Conservation (phyloP, 495 filamentous ascomycete genomes). For the Neurospora discreta region DNA sequence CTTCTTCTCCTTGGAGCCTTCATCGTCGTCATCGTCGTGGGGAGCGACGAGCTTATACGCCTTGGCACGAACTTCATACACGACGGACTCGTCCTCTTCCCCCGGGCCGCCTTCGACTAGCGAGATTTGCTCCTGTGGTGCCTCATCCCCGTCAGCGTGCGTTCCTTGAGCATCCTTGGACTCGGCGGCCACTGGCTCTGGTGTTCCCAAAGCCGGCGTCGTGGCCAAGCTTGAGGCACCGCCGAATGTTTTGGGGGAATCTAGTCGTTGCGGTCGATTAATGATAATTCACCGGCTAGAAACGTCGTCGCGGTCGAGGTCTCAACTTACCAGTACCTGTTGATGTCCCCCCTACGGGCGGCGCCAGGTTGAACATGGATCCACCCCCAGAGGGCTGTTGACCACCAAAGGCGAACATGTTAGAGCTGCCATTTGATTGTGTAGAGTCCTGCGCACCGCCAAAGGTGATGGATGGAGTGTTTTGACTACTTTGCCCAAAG, state of each 20-base stretch:
- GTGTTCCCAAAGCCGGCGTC: conserved; percentile 51
- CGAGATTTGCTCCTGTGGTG: conserved; percentile 47
- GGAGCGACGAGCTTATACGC: conserved; percentile 40
- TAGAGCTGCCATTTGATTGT: not conserved
- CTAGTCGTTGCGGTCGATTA: conserved; percentile 17
- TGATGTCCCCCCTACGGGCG: conserved; percentile 24
- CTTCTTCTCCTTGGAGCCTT: conserved; percentile 16
- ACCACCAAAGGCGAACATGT: conserved; percentile 18
- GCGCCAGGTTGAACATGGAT: conserved; percentile 23
- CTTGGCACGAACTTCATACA: conserved; percentile 53
- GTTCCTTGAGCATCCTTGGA: conserved; percentile 39
- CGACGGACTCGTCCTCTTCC: conserved; percentile 57
- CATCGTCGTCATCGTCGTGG: conserved; percentile 24
- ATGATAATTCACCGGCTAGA: conserved; percentile 3
- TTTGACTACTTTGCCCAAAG: conserved; percentile 12
- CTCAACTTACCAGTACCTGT: conserved; percentile 33
- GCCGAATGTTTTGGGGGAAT: conserved; percentile 35
- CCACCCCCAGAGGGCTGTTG: conserved; percentile 14
- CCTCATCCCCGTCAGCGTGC: conserved; percentile 38
- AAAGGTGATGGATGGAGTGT: conserved; percentile 19
- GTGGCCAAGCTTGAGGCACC: conserved; percentile 42
- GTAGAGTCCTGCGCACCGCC: conserved; percentile 14
- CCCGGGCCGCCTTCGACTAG: conserved; percentile 51
- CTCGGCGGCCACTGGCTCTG: conserved; percentile 40
- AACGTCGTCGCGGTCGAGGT: conserved; percentile 1